Evolutionary conservation across 192 early-diverging fungal species (phyloP), one percentile per base, ranked within the genome.

Genomic region (Allomyces javanicus): DNA sequence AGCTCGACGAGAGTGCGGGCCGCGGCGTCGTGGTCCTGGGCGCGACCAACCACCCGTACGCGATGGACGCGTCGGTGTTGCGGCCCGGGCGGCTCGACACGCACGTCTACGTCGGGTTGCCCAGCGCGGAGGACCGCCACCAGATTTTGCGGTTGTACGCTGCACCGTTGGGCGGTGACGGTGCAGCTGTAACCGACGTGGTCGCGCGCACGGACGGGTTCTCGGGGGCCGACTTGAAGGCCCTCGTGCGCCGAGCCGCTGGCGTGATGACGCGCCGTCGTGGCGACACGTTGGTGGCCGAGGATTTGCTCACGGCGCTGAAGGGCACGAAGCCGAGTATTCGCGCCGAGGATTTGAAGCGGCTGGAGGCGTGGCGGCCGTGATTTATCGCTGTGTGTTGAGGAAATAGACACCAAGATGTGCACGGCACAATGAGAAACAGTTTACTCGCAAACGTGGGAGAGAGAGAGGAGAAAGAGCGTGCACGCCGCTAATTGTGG

Each of bases 81-180:
- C 72, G 91, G 27, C 80, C 93, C n/a, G 93, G 93, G 0, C 81
- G 94, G 9, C 73, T 96, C 27, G 94, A 96, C 73, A 78, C 83
- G 63, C 72, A 77, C 21, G 81, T 94, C 10, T 80, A 85, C 64
- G 81, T 96, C 2, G 78, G 78, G 7, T 71, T 80, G 7, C 93
- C 93, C 5, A 75, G 68, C 17, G 65, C 67, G 4, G 66, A 67
- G 0, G 83, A 86, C 44, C 79, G 93, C 7, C 61, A 73, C 2
- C 75, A 77, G 14, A 94, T 96, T 44, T 72, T 96, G 22, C 45
- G 67, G 55, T 72, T 87, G 14, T 64, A 84, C 43, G 63, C 67
- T 40, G 24, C 62, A n/a, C 70, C 71, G 3, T 74, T 76, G 24
- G 50, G 25, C 12, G 50, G 81, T 23, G 66, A 71, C 1, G 44